These are phyloP conservation scores for Barnettozyma hawaiiensis DNA, from an alignment of 1,139 yeast species.

Conservation along the genomic window DNA sequence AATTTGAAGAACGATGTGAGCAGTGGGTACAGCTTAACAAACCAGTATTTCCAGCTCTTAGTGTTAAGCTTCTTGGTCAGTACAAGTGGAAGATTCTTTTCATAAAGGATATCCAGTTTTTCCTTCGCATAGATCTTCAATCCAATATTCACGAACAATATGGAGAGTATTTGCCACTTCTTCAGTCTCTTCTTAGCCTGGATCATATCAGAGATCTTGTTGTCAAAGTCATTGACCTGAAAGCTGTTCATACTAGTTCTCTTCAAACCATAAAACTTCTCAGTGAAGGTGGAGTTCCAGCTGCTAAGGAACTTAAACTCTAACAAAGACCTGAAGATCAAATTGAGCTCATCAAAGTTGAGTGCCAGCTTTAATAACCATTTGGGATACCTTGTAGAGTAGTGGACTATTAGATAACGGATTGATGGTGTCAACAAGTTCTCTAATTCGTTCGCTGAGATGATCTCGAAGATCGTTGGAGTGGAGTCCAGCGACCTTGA, in stretches of 20 bases:
- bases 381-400: slow-evolving; percentile 74
- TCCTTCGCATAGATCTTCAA: slow-evolving; percentile 58
- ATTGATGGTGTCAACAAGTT: slow-evolving; percentile 76
- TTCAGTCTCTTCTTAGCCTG: slow-evolving; percentile 54
- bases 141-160: slow-evolving; percentile 61
- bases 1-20: slow-evolving; percentile 44
- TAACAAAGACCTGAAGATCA: slow-evolving; percentile 54
- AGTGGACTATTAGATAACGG: slow-evolving; percentile 73
- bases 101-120: slow-evolving; percentile 63
- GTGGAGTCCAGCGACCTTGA: slow-evolving; percentile 69
- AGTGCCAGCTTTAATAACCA: slow-evolving; percentile 58
- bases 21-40: slow-evolving; percentile 59
- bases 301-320: slow-evolving; percentile 67
- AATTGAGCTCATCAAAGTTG: slow-evolving; percentile 70
- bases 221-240: slow-evolving; percentile 21
- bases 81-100: slow-evolving; percentile 52
- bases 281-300: slow-evolving; percentile 88
- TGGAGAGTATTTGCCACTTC: slow-evolving; percentile 46
- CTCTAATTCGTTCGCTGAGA: slow-evolving; percentile 77
- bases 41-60: slow-evolving; percentile 35
- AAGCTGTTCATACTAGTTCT: slow-evolving; percentile 38
- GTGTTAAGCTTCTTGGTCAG: slow-evolving; percentile 31
- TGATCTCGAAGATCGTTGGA: slow-evolving; percentile 78
- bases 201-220: slow-evolving; percentile 38
- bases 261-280: slow-evolving; percentile 86